These are phyloP conservation scores for Lepidium campestre DNA, from an alignment of 441 rosid genomes.

Conservation along the genomic window DNA sequence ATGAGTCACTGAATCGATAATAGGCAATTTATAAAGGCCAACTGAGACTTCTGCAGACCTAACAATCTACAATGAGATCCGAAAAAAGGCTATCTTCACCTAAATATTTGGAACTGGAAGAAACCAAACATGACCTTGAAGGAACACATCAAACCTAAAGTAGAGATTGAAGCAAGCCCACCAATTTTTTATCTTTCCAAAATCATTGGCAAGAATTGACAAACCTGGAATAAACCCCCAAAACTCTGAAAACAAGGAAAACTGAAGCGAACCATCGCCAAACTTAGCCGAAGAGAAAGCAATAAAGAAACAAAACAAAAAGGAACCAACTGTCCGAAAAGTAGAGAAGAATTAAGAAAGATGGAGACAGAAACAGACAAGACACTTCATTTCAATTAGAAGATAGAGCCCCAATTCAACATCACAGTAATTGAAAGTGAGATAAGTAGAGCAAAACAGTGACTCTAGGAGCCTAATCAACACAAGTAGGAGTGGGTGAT, in stretches of 20 bases:
- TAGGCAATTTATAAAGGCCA: background rate
- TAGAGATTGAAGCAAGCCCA: constrained; percentile 2
- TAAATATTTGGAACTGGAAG: background rate
- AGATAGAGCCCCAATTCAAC: constrained; percentile 10
- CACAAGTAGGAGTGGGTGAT: constrained; percentile 9
- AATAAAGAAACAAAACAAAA: background rate
- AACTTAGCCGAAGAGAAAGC: constrained; percentile 10
- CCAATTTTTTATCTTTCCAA: background rate
- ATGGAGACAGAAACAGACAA: constrained; percentile 11
- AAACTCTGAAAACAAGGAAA: constrained; percentile 21
- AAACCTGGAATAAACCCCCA: constrained; percentile 28
- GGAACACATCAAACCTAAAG: background rate
- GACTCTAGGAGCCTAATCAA: constrained; percentile 14
- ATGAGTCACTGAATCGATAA: background rate
- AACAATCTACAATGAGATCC: background rate
- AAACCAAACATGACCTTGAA: background rate
- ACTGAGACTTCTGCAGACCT: background rate
- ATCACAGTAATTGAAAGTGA: constrained; percentile 7
- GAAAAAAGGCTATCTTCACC: background rate
- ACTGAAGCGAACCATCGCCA: constrained; percentile 10
- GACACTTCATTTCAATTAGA: background rate
- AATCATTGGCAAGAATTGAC: constrained; percentile 20
- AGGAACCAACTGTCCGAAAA: background rate
- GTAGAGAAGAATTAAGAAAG: background rate
- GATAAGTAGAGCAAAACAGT: constrained; percentile 8